phyloP scores from a whole-genome alignment of 1,284 basidiomycete species.

The Abortiporus biennis region DNA sequence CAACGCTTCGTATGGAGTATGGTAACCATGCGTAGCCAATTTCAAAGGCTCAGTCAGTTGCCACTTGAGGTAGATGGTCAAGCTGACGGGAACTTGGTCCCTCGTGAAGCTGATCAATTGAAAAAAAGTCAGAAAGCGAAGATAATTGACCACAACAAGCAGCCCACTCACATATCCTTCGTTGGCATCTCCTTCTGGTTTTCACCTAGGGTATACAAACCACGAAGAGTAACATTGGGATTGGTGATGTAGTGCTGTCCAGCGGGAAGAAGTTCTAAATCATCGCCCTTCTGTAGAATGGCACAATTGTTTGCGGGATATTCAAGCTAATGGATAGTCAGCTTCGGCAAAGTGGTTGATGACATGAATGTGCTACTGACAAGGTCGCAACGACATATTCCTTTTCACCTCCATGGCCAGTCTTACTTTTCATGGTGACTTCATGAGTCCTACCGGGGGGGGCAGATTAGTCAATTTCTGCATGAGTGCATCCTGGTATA shows the following conservation, averaged over 20 bases:
- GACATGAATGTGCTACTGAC: conserved; percentile 30
- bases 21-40: conserved; percentile 74
- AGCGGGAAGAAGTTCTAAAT: conserved; percentile 67
- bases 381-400: conserved; percentile 74
- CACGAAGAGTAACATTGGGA: conserved; percentile 72
- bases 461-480: conserved; percentile 5
- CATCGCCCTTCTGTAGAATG: conserved; percentile 74
- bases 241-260: conserved; percentile 80
- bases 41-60: conserved; percentile 55
- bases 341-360: not conserved
- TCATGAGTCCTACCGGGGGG: conserved; percentile 64
- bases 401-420: conserved; percentile 36
- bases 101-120: conserved; percentile 70
- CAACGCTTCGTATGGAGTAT: conserved; percentile 76
- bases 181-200: conserved; percentile 81
- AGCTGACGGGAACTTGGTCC: conserved; percentile 77
- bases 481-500: not conserved
- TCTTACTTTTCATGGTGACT: conserved; percentile 63
- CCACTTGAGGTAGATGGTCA: conserved; percentile 81
- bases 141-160: not conserved
- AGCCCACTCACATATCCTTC: conserved; percentile 64
- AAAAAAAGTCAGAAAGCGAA: conserved; percentile 5
- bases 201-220: conserved; percentile 72
- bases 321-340: conserved; percentile 46
- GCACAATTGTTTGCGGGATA: conserved; percentile 83